Evolutionary conservation across 1,284 basidiomycete species (phyloP).

Genomic region (Pseudozyma tsukubaensis): DNA sequence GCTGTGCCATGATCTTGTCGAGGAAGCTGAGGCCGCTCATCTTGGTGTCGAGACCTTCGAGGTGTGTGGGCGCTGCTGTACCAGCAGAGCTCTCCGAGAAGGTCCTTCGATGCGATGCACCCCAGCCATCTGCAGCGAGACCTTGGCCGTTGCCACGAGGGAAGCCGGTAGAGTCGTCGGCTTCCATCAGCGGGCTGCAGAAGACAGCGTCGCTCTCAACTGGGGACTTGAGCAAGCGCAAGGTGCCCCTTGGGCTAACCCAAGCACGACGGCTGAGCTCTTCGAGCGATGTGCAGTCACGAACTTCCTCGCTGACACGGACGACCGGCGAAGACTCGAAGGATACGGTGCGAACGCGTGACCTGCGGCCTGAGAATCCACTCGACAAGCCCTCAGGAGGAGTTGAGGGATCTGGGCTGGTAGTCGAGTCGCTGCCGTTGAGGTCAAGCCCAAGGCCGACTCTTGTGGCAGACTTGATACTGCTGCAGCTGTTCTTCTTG

Average conservation of each 20-base stretch:
- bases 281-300: slow-evolving; percentile 39
- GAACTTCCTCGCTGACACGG: slow-evolving; percentile 38
- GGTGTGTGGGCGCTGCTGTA: slow-evolving; percentile 18
- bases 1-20: slow-evolving; percentile 64
- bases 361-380: slow-evolving; percentile 21
- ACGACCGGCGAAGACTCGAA: slow-evolving; percentile 46
- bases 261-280: slow-evolving; percentile 59
- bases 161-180: slow-evolving; percentile 44
- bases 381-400: slow-evolving; percentile 33
- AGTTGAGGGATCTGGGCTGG: slow-evolving; percentile 35
- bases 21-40: slow-evolving; percentile 63
- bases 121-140: slow-evolving; percentile 40
- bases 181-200: slow-evolving; percentile 30
- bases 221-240: slow-evolving; percentile 50
- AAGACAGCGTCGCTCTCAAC: slow-evolving; percentile 43
- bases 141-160: slow-evolving; percentile 21
- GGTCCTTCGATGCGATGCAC: slow-evolving; percentile 29
- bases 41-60: slow-evolving; percentile 48
- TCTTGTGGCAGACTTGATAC: slow-evolving; percentile 25
- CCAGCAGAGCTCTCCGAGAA: slow-evolving; percentile 33
- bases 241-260: slow-evolving; percentile 51
- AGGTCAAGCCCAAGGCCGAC: slow-evolving; percentile 49
- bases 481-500: slow-evolving; percentile 32
- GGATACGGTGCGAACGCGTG: slow-evolving; percentile 41
- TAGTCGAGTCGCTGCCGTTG: slow-evolving; percentile 35